Conservation (phyloP, 805 yeast species). For the Candida xyloterini region DNA sequence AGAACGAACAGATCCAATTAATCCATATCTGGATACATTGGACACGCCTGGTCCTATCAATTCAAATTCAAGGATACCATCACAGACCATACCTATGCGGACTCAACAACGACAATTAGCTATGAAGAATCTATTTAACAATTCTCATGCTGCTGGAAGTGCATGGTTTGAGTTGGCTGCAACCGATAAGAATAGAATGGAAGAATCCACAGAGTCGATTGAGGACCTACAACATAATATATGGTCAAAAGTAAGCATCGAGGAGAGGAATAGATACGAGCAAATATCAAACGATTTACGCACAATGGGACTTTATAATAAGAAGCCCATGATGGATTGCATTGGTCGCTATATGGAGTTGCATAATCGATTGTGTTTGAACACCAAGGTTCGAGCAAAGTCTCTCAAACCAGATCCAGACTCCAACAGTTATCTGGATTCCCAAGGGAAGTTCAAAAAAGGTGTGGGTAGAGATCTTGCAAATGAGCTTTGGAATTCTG, state of each 20-base stretch:
- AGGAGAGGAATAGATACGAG: constrained; percentile 28
- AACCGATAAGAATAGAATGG: neutral
- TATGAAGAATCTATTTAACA: constrained; percentile 21
- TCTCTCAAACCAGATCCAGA: neutral
- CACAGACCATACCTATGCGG: constrained; percentile 23
- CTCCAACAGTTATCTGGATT: constrained; percentile 7
- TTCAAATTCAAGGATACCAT: constrained; percentile 1
- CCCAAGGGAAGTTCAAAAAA: constrained; percentile 14
- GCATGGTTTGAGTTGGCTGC: constrained; percentile 25
- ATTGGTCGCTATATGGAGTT: constrained; percentile 11
- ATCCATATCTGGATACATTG: constrained; percentile 14
- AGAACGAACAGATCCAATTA: constrained; percentile 6
- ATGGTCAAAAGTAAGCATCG: constrained; percentile 28
- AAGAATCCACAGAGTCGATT: constrained; percentile 5
- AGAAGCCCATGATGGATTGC: constrained; percentile 26
- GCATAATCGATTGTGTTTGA: neutral
- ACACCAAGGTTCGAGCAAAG: constrained; percentile 7
- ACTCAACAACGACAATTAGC: constrained; percentile 30
- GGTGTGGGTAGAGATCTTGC: constrained; percentile 13
- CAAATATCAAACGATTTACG: constrained; percentile 29
- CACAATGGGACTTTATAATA: constrained; percentile 26
- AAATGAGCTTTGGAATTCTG: constrained; percentile 15
- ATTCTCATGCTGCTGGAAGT: constrained; percentile 15
- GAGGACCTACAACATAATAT: constrained; percentile 10
- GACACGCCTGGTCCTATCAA: neutral